Percentiles rank a stretch among this genome's conserved stretches.
Evolutionary conservation across 768 basidiomycete species (phyloP).

Genomic region (Amyloporia xantha): DNA sequence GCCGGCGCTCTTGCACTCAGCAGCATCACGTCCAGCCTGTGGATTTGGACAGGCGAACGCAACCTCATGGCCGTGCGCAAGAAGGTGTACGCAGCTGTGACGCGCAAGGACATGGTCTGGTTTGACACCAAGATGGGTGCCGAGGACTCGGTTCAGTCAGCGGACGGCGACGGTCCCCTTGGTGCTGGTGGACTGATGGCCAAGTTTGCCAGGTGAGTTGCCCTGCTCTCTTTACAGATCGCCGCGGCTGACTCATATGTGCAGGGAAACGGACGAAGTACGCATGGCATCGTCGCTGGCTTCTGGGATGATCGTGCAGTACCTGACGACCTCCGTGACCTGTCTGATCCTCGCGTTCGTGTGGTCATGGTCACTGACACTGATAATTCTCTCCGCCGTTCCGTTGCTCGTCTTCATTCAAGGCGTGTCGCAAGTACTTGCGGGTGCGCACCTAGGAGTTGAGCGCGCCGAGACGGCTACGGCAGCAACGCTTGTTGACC

Average conservation of each 20-base stretch:
- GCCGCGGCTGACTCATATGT: not conserved
- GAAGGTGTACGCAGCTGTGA: conserved; percentile 62
- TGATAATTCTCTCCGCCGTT: conserved; percentile 88
- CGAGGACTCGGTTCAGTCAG: conserved; percentile 36
- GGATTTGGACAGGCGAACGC: conserved; percentile 85
- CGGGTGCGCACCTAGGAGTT: conserved; percentile 54
- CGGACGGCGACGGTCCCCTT: conserved; percentile 42
- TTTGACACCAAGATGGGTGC: conserved; percentile 76
- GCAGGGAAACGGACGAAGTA: conserved; percentile 92
- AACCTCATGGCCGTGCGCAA: conserved; percentile 64
- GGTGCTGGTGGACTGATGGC: conserved; percentile 92
- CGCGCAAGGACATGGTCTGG: conserved; percentile 77
- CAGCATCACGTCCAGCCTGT: conserved; percentile 68
- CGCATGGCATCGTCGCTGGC: conserved; percentile 78
- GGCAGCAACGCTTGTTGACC: conserved; percentile 77
- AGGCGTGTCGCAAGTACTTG: conserved; percentile 61
- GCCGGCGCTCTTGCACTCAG: conserved; percentile 63
- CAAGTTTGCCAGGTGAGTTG: conserved; percentile 71
- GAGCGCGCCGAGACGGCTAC: conserved; percentile 64
- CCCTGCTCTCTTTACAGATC: not conserved
- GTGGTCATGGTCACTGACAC: conserved; percentile 76
- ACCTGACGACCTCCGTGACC: conserved; percentile 71
- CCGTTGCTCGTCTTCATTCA: conserved; percentile 78
- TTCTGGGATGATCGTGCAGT: conserved; percentile 71
- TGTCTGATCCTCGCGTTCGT: conserved; percentile 78